Base-by-base conservation (phyloP, 176 grass and related monocot species). In the Alopecurus myosuroides region DNA sequence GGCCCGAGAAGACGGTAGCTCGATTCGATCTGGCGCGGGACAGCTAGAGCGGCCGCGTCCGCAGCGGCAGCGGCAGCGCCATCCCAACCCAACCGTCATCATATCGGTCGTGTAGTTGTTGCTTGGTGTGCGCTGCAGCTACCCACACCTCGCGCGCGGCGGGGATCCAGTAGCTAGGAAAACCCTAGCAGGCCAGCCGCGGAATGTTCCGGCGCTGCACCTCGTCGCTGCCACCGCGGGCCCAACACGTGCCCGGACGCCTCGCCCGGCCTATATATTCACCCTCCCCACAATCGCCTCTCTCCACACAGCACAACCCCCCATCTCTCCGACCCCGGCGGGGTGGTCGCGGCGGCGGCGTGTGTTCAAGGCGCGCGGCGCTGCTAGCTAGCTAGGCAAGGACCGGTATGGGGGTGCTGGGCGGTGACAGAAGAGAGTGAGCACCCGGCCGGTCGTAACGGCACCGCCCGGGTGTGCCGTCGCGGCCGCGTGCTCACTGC, bases 391-490 rank as follows among this genome's bases (percentile, higher is more conserved):
- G 42, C 70, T 74, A 2, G 71, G 14, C 26, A 20, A 28, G n/a
- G 30, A 1, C 19, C 66, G 77, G 52, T 29, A 7, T 30, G 66
- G 28, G 60, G 55, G 29, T n/a, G 55, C 33, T 15, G 86, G 65
- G 53, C 72, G 86, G 78, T 91, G 90, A 91, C 90, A 91, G 90
- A 91, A 91, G 90, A 91, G 90, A 91, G 90, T 88, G 90, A 91
- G 90, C 90, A 91, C 90, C 82, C 90, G 86, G 90, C 82, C 89
- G 89, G 85, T 79, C 86, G 45, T 78, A 41, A 77, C 89, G 85
- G 86, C 89, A 91, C 86, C 86, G 78, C 17, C 45, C 65, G 63
- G 79, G 81, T 79, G 84, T 91, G 90, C 86, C 85, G 90, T 91
- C 86, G 86, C 86, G 82, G 86, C 65, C 82, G 90, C 90, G 90